Evolutionary conservation across 1,284 basidiomycete genomes (phyloP), one percentile per base, ranked within the genome.

Genomic region (Cerrena zonata): DNA sequence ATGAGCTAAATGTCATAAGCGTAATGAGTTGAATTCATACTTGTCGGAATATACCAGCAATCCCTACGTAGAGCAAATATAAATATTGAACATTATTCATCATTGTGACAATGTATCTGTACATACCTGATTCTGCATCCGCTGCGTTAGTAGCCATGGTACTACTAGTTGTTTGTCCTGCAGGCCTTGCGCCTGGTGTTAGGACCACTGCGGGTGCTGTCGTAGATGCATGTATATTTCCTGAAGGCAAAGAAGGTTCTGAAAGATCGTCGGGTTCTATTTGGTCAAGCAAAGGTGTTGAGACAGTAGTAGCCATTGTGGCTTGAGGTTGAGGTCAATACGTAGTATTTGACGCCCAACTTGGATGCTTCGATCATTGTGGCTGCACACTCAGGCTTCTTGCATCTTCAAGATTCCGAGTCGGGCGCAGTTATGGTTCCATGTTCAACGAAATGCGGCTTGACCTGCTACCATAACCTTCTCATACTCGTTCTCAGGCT

Each of bases 1-100:
- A 24, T 18, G 45, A 47, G n/a, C 21, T 39, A 21, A 18, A 37
- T 53, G 50, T 45, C 22, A 41, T 11, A 12, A 47, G 5, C 45
- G 12, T 12, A 18, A 44, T 21, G 27, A 21, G 30, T 13, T 4
- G 2, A 36, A 38, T 22, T 37, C 67, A 51, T 67, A 86, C 86
- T 75, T 89, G 86, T 64, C 78, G 76, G 53, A 89, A 80, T 65
- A 90, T 86, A 19, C 82, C 86, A 40, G 81, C 74, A 57, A 89
- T 77, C 21, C 87, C 87, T 89, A 55, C 37, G n/a, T 19, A 38
- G 22, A 21, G 18, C 23, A 23, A 5, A 24, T n/a, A 15, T 21
- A 10, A 24, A 15, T 15, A 7, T 34, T 34, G 15, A 7, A 34
- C 7, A 15, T 34, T 34, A 11, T 2, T n/a, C 1, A 19, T 13